Evolutionary conservation across 768 basidiomycete species (phyloP).

Genomic region (Trametopsis cervina): DNA sequence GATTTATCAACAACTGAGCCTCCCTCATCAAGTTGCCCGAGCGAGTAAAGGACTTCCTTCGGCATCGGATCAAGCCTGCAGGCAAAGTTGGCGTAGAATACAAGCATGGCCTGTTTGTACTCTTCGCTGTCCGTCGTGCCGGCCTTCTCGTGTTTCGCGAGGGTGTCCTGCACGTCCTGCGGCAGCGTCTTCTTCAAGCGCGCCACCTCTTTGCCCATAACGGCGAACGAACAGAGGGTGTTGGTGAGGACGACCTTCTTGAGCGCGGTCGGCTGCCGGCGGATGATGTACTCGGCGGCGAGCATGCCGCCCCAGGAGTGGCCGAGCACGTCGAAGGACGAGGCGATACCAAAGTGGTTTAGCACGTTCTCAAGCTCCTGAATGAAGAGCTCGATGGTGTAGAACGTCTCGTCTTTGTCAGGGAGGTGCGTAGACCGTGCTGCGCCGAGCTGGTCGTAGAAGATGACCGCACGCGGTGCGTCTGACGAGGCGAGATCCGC

Average conservation of each 20-base stretch:
- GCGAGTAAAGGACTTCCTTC: slow-evolving; percentile 25
- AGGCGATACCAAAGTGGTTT: slow-evolving; percentile 28
- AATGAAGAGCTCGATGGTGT: slow-evolving; percentile 42
- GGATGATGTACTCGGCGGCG: slow-evolving; percentile 31
- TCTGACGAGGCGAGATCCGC: slow-evolving; percentile 16
- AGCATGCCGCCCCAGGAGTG: slow-evolving; percentile 55
- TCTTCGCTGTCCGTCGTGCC: slow-evolving; percentile 33
- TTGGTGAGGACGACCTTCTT: slow-evolving; percentile 39
- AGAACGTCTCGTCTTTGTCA: slow-evolving; percentile 26
- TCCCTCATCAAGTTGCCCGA: slow-evolving; percentile 26
- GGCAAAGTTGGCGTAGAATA: slow-evolving; percentile 35
- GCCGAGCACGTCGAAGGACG: slow-evolving; percentile 38
- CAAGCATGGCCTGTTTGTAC: slow-evolving; percentile 33
- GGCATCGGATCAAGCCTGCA: slow-evolving; percentile 41
- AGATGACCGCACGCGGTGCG: slow-evolving; percentile 30
- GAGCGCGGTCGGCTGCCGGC: slow-evolving; percentile 36
- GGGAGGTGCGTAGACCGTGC: slow-evolving; percentile 36
- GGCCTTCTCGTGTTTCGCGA: slow-evolving; percentile 23
- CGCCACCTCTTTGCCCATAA: slow-evolving; percentile 36
- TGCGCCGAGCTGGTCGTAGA: slow-evolving; percentile 47
- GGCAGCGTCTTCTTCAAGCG: slow-evolving; percentile 33
- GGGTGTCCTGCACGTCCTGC: slow-evolving; percentile 30
- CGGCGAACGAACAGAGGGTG: slow-evolving; percentile 35
- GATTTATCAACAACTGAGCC: slow-evolving; percentile 38
- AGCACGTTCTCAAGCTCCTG: slow-evolving; percentile 47